A percentile compares a stretch with the other conserved stretches of the same genome.
Evolutionary conservation across 495 filamentous ascomycete genomes (phyloP).

Genomic region (Articulospora tetracladia): DNA sequence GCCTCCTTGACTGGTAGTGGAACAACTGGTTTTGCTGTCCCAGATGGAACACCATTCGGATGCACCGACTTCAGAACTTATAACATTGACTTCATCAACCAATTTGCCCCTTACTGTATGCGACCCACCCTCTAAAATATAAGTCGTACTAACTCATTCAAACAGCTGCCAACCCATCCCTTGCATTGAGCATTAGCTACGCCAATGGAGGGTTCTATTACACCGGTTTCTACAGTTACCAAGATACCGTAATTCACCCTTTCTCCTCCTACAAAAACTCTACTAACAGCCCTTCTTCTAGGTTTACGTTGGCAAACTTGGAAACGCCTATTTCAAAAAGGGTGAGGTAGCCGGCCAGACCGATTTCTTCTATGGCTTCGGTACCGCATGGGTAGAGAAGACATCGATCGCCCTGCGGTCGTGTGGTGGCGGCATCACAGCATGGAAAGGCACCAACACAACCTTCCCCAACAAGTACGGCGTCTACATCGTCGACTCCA

Average conservation of each 20-base stretch:
- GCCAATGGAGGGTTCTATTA: constrained; percentile 59
- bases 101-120: constrained; percentile 45
- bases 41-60: constrained; percentile 53
- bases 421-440: constrained; percentile 61
- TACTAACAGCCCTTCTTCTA: constrained; percentile 17
- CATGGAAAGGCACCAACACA: constrained; percentile 64
- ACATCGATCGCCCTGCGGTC: constrained; percentile 24
- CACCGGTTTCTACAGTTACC: constrained; percentile 53
- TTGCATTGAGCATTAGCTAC: constrained; percentile 49
- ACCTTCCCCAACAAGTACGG: constrained; percentile 61
- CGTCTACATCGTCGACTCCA: constrained; percentile 52
- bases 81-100: constrained; percentile 57
- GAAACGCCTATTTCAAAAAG: constrained; percentile 54
- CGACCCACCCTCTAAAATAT: not conserved
- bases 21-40: constrained; percentile 51
- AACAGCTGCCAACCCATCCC: constrained; percentile 39
- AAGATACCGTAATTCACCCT: constrained; percentile 33
- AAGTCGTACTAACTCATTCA: not conserved
- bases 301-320: constrained; percentile 59
- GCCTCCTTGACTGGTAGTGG: constrained; percentile 52
- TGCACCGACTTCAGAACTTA: constrained; percentile 54
- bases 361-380: constrained; percentile 48
- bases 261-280: not conserved
- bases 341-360: constrained; percentile 55
- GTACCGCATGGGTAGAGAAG: constrained; percentile 12